Evolutionary conservation across 768 basidiomycete species (phyloP), one percentile per base, ranked within the genome.

Genomic region (Mycena albidolilacea): DNA sequence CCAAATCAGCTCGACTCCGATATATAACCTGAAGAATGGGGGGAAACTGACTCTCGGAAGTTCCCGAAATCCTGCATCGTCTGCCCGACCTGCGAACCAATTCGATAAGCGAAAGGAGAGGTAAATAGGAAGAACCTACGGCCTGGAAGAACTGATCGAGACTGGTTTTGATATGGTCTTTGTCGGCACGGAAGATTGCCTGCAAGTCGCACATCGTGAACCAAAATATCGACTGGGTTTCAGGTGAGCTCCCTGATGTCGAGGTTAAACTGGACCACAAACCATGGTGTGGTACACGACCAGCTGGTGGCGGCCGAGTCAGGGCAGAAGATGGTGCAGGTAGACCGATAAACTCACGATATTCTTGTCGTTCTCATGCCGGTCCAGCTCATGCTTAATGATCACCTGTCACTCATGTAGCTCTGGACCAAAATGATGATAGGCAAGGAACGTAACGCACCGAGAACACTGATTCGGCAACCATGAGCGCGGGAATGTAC

Each of bases 231-330:
- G 66, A 60, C 77, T 77, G 38, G 3, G 9, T 44, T 2, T 1
- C 7, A 15, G 17, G 9, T 64, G 37, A 64, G 48, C 63, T 64
- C 4, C 46, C 17, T n/a, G 15, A 2, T 35, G 10, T 14, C 1
- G 3, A 12, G 11, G 7, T 38, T 11, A n/a, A 19, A n/a, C 9
- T 4, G 19, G 7, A 15, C 23, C 44, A 17, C 60, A 4, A 44
- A 78, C 78, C 76, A 79, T 79, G 15, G 77, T 77, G 63, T 74
- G 72, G 57, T 74, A 78, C 1, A 78, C 75, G 10, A 75, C 67
- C 15, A 75, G 60, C 74, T 75, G 48, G 1, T 4, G 1, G 39
- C 3, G 11, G 8, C 2, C 14, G 1, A n/a, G 35, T 71, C 30
- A 71, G 61, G 37, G 21, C 2, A 19, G n/a, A 2, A 17, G 15